Evolutionary conservation across 1,284 basidiomycete species (phyloP), one percentile per base, ranked within the genome.

Genomic region (Austropuccinia psidii): DNA sequence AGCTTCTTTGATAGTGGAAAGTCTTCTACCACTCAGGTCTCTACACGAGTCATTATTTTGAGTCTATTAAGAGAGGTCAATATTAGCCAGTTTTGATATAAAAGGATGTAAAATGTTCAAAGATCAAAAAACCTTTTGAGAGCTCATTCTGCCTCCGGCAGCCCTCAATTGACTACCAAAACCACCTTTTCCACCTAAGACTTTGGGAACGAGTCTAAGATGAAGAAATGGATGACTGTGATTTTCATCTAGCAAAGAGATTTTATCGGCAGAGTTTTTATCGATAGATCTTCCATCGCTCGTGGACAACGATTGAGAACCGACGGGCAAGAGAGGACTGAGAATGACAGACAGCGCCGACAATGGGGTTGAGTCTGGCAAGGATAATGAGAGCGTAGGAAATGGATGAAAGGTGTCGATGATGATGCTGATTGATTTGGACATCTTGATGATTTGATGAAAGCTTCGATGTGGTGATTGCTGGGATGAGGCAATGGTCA

Each of bases 131-230:
- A 90, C 91, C 85, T 94, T 95, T 83, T 93, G 89, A 77, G 89
- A 90, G 78, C 90, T 93, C 96, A 99, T 99, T 50, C 94, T 87
- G 9, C 95, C 95, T 77, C 95, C 95, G 24, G 94, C 93, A 0
- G 96, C 95, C 80, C 95, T 87, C 76, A 99, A 85, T 84, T 97
- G 93, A 29, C 90, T 90, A 8, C 96, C 95, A 80, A 99, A 98
- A 64, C 95, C 95, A 79, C 96, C 95, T 82, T 98, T 98, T 58
- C 96, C 96, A 75, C 95, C 95, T 11, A 85, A 84, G 11, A 95
- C 80, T 37, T 88, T 76, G 72, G 77, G 76, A 1, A 75, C 72
- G 15, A 82, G 78, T 13, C 80, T 77, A n/a, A 84, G 75, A 6
- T 15, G 29, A n/a, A 72, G 24, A 43, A 72, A 61, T n/a, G n/a